Percentiles rank a stretch among this genome's conserved stretches.
These are phyloP conservation scores for Nicotiana attenuata DNA, from an alignment of 257 asterid genomes.

Conservation along the genomic window DNA sequence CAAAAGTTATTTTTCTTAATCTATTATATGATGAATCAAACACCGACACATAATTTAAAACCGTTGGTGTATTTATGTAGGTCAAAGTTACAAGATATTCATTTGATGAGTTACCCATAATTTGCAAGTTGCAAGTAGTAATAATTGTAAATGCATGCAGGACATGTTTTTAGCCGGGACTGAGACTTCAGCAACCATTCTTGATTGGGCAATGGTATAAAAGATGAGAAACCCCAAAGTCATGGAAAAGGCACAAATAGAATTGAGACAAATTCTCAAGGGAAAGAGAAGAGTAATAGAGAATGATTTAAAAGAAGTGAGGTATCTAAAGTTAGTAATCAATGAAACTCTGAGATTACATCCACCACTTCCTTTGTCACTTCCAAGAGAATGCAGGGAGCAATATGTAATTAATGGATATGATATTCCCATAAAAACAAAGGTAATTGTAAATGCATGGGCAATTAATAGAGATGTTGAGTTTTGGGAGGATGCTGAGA, in stretches of 20 bases:
- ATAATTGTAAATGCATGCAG: background rate
- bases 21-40: too few species aligned
- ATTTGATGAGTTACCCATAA: too few species aligned
- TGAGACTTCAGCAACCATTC: background rate
- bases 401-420: background rate
- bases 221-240: background rate
- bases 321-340: background rate
- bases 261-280: background rate
- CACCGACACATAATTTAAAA: too few species aligned
- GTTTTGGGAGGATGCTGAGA: background rate
- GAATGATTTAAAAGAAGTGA: background rate
- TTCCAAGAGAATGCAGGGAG: background rate
- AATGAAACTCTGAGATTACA: background rate
- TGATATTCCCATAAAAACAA: background rate
- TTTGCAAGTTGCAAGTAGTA: background rate
- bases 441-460: background rate
- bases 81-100: too few species aligned
- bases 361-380: slow-evolving; percentile 1
- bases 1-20: too few species aligned
- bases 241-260: background rate
- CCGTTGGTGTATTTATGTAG: too few species aligned
- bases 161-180: slow-evolving; percentile 2
- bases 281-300: background rate
- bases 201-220: background rate
- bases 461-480: background rate